Evolutionary conservation across 2,329 filamentous ascomycete species (phyloP).

Genomic region (Penicillium olsonii): DNA sequence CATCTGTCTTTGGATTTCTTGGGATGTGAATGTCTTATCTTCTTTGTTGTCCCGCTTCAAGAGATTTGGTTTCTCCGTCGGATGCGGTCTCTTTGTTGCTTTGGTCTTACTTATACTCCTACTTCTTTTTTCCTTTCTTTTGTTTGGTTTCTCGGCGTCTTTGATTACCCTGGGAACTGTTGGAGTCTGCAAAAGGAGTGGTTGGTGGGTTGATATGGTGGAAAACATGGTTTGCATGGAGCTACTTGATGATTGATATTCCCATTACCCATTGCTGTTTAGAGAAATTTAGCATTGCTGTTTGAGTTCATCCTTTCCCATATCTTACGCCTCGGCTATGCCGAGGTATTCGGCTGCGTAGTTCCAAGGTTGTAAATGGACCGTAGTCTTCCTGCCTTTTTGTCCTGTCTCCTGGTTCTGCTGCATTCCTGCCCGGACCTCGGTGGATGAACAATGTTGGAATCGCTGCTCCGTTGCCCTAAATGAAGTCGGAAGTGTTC

Average conservation of each 20-base stretch:
- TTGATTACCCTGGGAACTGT: slow-evolving; percentile 18
- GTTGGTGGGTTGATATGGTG: slow-evolving; percentile 9
- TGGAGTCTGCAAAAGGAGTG: slow-evolving; percentile 11
- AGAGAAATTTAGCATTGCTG: slow-evolving; percentile 20
- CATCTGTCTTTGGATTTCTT: neutral
- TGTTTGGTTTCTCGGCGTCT: slow-evolving; percentile 16
- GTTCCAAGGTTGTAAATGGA: neutral
- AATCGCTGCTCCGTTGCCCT: neutral
- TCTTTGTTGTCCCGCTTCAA: neutral
- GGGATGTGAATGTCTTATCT: slow-evolving; percentile 3
- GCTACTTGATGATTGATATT: slow-evolving; percentile 22
- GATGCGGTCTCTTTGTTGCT: neutral
- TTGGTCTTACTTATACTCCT: slow-evolving; percentile 1
- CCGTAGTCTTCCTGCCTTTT: too few species aligned
- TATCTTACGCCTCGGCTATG: neutral
- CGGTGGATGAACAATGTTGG: too few species aligned
- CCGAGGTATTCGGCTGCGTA: slow-evolving; percentile 1
- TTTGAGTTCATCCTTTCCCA: neutral
- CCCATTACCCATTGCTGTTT: slow-evolving; percentile 18
- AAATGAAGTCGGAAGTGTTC: neutral
- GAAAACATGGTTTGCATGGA: slow-evolving; percentile 20
- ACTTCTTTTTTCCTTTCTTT: slow-evolving; percentile 11
- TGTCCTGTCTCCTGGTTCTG: too few species aligned
- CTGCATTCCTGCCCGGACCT: too few species aligned
- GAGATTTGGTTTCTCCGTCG: neutral